Evolutionary conservation across 2,329 filamentous ascomycete genomes (phyloP).

Genomic region (Curvularia lunata): DNA sequence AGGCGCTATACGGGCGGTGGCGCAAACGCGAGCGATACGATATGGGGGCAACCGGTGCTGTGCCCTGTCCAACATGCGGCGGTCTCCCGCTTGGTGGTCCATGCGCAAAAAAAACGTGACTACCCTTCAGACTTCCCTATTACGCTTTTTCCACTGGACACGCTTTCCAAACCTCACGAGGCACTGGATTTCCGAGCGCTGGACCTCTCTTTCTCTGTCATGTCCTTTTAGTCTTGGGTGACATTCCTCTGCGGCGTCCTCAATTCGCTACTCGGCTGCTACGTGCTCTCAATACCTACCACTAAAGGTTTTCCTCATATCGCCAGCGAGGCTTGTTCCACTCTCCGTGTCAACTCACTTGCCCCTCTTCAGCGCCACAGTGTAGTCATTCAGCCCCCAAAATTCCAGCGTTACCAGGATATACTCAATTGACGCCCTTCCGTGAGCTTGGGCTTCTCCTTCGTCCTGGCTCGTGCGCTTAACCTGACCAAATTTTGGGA

Average conservation of each 20-base stretch:
- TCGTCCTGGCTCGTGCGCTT: slow-evolving; percentile 38
- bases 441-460: slow-evolving; percentile 20
- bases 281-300: slow-evolving; percentile 24
- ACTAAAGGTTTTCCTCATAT: slow-evolving; percentile 27
- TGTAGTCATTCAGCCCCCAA: not conserved
- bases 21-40: slow-evolving; percentile 25
- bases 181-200: slow-evolving; percentile 1
- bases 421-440: slow-evolving; percentile 11
- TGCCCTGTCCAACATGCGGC: slow-evolving; percentile 17
- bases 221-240: not conserved
- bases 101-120: slow-evolving; percentile 30
- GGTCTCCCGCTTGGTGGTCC: slow-evolving; percentile 25
- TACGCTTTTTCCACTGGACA: slow-evolving; percentile 14
- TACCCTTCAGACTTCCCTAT: slow-evolving; percentile 18
- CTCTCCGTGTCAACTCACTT: slow-evolving; percentile 18
- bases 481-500: slow-evolving; percentile 36
- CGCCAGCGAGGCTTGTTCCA: slow-evolving; percentile 26
- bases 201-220: slow-evolving; percentile 1
- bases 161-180: slow-evolving; percentile 7
- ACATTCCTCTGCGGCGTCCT: slow-evolving; percentile 4
- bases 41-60: slow-evolving; percentile 23
- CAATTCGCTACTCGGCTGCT: slow-evolving; percentile 18
- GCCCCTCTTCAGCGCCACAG: slow-evolving; percentile 11
- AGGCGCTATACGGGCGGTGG: slow-evolving; percentile 26
- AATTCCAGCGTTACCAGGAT: slow-evolving; percentile 3